A percentile compares a stretch with the other conserved stretches of the same genome.
These are phyloP conservation scores for Sordariomycetes sp. DNA, from an alignment of 2,329 filamentous ascomycete genomes.

Conservation along the genomic window DNA sequence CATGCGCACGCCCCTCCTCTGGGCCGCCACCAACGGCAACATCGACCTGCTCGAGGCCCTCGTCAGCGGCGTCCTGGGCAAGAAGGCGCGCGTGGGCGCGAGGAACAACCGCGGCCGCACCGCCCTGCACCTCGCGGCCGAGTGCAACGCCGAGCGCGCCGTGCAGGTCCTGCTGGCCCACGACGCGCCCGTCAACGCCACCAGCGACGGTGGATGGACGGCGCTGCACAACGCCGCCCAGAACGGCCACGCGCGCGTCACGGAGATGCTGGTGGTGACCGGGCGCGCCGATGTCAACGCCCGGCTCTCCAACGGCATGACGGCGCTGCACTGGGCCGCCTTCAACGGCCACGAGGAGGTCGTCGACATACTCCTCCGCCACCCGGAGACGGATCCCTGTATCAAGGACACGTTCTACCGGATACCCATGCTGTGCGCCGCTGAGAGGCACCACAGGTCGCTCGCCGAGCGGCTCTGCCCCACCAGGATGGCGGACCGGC, in stretches of 20 bases:
- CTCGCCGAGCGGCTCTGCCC: neutral
- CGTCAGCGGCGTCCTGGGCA: constrained; percentile 13
- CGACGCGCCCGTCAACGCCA: neutral
- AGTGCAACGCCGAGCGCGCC: constrained; percentile 16
- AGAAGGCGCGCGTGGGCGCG: constrained; percentile 13
- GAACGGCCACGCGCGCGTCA: constrained; percentile 4
- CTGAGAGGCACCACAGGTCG: neutral
- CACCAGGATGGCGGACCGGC: neutral
- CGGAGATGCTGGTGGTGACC: constrained; percentile 16
- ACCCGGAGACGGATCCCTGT: neutral
- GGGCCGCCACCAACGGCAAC: constrained; percentile 17
- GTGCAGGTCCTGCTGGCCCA: constrained; percentile 13
- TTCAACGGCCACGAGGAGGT: constrained; percentile 17
- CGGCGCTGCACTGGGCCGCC: constrained; percentile 20
- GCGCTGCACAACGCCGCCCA: constrained; percentile 5
- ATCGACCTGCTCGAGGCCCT: constrained; percentile 21
- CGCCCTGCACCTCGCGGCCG: constrained; percentile 18
- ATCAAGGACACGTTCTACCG: constrained; percentile 4
- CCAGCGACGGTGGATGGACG: constrained; percentile 4
- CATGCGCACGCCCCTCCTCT: constrained; percentile 10
- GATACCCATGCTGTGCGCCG: constrained; percentile 3
- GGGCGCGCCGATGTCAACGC: constrained; percentile 17
- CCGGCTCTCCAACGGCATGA: constrained; percentile 17
- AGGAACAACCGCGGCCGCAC: constrained; percentile 19
- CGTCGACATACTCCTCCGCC: constrained; percentile 11